Base-by-base conservation (phyloP, 1,284 basidiomycete species). In the Pyrrhoderma lamaoense region DNA sequence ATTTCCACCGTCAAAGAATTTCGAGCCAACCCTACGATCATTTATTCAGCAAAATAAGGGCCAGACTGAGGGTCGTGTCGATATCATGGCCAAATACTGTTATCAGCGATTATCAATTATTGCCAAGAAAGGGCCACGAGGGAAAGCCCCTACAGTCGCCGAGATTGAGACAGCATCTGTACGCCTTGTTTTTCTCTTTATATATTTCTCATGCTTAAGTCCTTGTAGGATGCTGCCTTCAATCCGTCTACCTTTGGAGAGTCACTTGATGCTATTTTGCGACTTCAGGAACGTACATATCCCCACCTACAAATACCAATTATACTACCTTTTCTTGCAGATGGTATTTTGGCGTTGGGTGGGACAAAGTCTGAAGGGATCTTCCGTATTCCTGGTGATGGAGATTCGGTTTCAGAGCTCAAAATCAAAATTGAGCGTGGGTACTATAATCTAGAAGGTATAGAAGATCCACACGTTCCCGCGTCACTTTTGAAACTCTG, bases 231-330 rank as follows among this genome's bases (percentile, higher is more conserved):
- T 61, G 89, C 90, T 23, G 92, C 93, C 1, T 96, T 95, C 69
- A 88, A 93, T 59, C 91, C 92, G 0, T 92, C 89, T 1, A 93
- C 89, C 0, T 96, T 95, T 62, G 91, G 91, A 42, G 90, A 93
- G 69, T 84, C 87, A 0, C 72, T 96, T 8, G 85, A 89, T 57
- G 82, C 82, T 18, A 85, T 91, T 56, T 85, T 89, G 70, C 76
- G 85, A 46, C 70, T 92, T 9, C 93, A 95, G 66, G 81, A 82
- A 60, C 79, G 85, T 38, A 89, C 83, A 39, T 93, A 94, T 60
- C 88, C 90, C 1, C 74, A 80, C 49, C 80, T 86, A 57, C 85
- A 84, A 65, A 82, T 94, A 5, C 93, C 93, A 11, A 89, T 93
- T 65, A 87, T 95, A 60, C 79, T 95, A 3, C 89, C 91, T 16